Evolutionary conservation across 495 filamentous ascomycete genomes (phyloP), one percentile per base, ranked within the genome.

Genomic region (Immersiella caudata): DNA sequence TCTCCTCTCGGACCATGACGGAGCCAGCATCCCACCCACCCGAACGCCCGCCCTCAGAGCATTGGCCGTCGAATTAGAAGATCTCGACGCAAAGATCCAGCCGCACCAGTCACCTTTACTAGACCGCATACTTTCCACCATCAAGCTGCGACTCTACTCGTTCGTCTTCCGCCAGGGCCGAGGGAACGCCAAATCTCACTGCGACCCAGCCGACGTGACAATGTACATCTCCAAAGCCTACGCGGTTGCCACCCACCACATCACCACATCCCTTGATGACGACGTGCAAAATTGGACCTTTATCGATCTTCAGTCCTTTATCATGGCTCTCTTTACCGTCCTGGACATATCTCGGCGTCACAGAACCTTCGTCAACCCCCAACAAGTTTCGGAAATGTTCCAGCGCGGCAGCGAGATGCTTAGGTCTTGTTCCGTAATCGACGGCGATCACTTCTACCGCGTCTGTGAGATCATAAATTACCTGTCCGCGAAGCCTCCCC

Each of bases 241-340:
- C 20, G 20, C 52, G 6, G 52, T 56, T 11, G 52, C 52, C 11
- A 56, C 7, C 2, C 6, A 22, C 52, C 7, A 11, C 52, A 56
- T 56, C 6, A 22, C 9, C 52, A 22, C 8, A 6, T 56, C 52
- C 12, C 52, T 56, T 22, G 52, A 56, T 6, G 52, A 56, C 12
- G 21, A 56, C 6, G 16, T 22, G 7, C 21, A 26, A 22, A 56
- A 2, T 1, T 56, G 52, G 20, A 56, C 21, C 20, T 56, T 56
- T n/a, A 56, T 56, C 52, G 52, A 56, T 2, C 52, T 56, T 14
- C 52, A 56, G 22, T 56, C 52, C 52, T 56, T 56, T n/a, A n/a
- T 56, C 16, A 56, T 56, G 52, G 52, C 52, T n/a, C 52, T 56
- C 21, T 56, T 56, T n/a, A 56, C 25, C 2, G 52, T 56, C 14